Base-by-base conservation (phyloP, 306 rosid genomes). In the Luffa acutangula region DNA sequence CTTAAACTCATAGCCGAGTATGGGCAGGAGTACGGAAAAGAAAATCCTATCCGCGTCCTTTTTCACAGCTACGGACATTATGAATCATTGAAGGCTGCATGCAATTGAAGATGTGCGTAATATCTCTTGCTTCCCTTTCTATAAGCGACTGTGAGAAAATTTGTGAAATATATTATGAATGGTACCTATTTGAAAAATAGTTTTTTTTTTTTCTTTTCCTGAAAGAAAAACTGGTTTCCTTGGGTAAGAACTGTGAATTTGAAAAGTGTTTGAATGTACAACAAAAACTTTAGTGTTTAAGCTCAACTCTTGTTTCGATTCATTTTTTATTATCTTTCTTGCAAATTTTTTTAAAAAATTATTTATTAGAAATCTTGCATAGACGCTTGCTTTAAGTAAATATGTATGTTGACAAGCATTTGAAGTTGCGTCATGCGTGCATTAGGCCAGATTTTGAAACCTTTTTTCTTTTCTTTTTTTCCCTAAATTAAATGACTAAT, bases 51-150 rank as follows among this genome's bases (percentile, higher is more conserved):
- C 67, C 85, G 87, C 8, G 92, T 94, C 6, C 84, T 92, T 31
- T 94, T 89, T 77, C 82, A 92, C 79, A 92, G 89, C 48, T 90
- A 82, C 76, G 97, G 98, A 60, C 98, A 94, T 84, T 92, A 92
- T 39, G 98, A 94, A 57, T 88, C 87, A 12, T 43, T 94, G 82
- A 83, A 65, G 34, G 67, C 76, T 70, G 33, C 79, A 53, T 33
- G 53, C 52, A 20, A 9, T n/a, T 41, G 14, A 36, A 18, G 39
- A 5, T 25, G 31, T 25, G 8, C 1, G 51, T 66, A 66, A 66
- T 3, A 3, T 66, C 3, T 51, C 14, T 39, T 66, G 21, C 25
- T 65, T 54, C 59, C 59, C 37, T 21, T 20, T 58, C 64, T 58
- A 51, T 51, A 4, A 1, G 43, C 70, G 12, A 4, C 20, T 13